Percentiles rank a stretch among this genome's conserved stretches.
Evolutionary conservation across 192 early-diverging fungal species (phyloP).

Genomic region (Podila horticola): DNA sequence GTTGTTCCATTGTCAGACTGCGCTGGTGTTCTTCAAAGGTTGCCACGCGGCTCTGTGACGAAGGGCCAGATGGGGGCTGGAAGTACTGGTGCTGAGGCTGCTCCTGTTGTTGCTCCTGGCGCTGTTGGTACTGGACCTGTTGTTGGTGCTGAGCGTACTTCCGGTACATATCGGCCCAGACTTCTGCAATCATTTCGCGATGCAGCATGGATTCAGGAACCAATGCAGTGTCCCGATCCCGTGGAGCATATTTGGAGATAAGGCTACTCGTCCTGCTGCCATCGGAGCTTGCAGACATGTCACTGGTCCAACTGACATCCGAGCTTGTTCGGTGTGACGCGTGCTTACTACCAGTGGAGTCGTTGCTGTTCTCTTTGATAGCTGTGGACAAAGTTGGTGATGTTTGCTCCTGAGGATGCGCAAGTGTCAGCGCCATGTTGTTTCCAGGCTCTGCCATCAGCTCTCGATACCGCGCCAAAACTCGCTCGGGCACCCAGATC

Average conservation of each 20-base stretch:
- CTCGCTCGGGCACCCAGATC: conserved; percentile 31
- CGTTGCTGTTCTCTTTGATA: too few relatives aligned
- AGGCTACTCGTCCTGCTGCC: neutral
- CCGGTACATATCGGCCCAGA: conserved; percentile 38
- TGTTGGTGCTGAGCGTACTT: conserved; percentile 13
- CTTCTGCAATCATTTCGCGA: conserved; percentile 27
- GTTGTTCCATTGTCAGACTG: neutral
- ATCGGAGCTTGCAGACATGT: neutral
- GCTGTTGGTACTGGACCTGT: conserved; percentile 14
- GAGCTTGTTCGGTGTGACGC: too few relatives aligned
- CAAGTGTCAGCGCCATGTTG: conserved; percentile 3
- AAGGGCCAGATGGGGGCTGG: neutral
- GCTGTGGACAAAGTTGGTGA: too few relatives aligned
- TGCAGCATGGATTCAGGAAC: conserved; percentile 21
- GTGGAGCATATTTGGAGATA: neutral
- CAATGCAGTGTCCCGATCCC: conserved; percentile 8
- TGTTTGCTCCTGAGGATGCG: neutral
- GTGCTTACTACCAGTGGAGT: too few relatives aligned
- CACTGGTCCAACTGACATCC: too few relatives aligned
- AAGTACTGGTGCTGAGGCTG: neutral
- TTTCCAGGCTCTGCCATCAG: neutral
- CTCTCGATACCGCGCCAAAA: conserved; percentile 28
- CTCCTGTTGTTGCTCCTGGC: neutral
- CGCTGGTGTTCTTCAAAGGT: conserved; percentile 42
- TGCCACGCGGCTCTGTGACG: conserved; percentile 4